Evolutionary conservation across 129 eudicot species (phyloP), one percentile per base, ranked within the genome.

Genomic region (Ambrosia trifida): DNA sequence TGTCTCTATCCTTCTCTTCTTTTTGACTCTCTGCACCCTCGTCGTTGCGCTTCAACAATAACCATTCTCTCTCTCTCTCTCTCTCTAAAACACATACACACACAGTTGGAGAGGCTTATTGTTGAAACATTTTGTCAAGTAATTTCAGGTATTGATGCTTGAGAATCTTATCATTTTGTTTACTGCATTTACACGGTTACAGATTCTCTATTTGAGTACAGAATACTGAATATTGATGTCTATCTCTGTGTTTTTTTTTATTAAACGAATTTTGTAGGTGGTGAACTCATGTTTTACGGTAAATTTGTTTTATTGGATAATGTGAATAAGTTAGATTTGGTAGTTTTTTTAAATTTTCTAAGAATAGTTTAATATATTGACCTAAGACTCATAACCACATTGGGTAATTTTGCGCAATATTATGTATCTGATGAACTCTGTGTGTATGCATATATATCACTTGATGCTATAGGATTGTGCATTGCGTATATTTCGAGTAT

Each of bases 1-100:
- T 32, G 80, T 76, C 80, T 38, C 66, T 1, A 60, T 77, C 72
- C 17, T 65, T 69, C 81, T 49, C 76, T 7, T 30, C 71, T 68
- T 72, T 77, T 62, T 49, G 32, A 46, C 74, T 36, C 46, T 62
- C 16, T 28, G 20, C 11, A 45, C 57, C 67, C 58, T 50, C 62
- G 51, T 43, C 43, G 7, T 50, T 5, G 43, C 40, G 13, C 0
- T 59, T 67, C 68, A 66, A 33, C 40, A 30, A 24, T 13, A 5
- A 13, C 7, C 4, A 46, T 72, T 60, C 36, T 44, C 24, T 59
- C 66, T 59, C 46, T 47, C 58, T 19, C 74, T 3, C 73, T 52
- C 79, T 20, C 72, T 8, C 58, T n/a, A 31, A 31, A 62, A 51
- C 64, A 47, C 19, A 32, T 69, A 9, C 70, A 3, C 69, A 50